Base-by-base conservation (phyloP, 371 early-diverging fungal species). In the Mucor racemosus region DNA sequence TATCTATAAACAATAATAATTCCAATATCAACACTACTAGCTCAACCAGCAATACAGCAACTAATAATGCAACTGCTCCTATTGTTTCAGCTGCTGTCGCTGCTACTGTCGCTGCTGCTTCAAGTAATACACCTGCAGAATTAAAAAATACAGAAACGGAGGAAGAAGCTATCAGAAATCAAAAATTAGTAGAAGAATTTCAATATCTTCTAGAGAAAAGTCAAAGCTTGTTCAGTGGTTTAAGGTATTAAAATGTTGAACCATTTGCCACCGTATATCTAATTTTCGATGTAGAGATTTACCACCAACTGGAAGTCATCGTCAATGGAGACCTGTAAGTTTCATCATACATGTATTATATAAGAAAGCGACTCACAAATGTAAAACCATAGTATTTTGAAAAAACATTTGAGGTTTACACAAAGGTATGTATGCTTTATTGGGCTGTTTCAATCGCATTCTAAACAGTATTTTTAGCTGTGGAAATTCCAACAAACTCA, bases 401-500 rank as follows among this genome's bases (percentile, higher is more conserved):
- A 79, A 87, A 95, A 61, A 96, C 98, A 5, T 98, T 99, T 76
- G 97, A 97, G 77, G 92, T 97, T 1, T 98, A 95, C 76, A 95
- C 97, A 41, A 95, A 92, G 79, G 91, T 89, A 33, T 5, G 1
- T 40, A 34, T 9, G n/a, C 3, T 19, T 50, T 33, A 14, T 4
- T n/a, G n/a, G 4, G 0, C 17, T 17, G 1, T 15, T 60, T 31
- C 6, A n/a, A 7, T 7, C 6, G 1, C 8, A 7, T n/a, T 3
- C 19, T 19, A 19, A 3, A 13, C 34, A 9, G 38, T 34, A 11
- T 41, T 59, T 17, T 14, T 57, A 90, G 87, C 85, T 98, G 4
- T 99, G 99, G 99, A 92, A 93, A 76, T 97, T 94, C 68, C 98
- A 99, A 71, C 97, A 95, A 75, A 81, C 86, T 55, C 92, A 99